phyloP scores from a whole-genome alignment of 202 grass and related monocot species.

The Sporobolus alterniflorus region DNA sequence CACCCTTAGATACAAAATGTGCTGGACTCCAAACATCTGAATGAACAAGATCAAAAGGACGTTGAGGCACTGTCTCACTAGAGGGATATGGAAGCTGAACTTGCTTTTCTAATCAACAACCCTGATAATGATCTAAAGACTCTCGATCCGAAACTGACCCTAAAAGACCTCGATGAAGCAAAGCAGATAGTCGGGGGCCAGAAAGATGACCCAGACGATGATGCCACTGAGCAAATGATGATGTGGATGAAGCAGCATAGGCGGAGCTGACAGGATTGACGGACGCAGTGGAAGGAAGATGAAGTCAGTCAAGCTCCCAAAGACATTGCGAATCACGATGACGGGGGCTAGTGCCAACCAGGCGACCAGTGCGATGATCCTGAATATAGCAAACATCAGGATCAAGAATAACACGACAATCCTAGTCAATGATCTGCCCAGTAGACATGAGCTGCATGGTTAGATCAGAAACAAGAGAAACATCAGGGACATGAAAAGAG shows the following conservation, averaged over 20 bases:
- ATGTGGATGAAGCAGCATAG: neutral
- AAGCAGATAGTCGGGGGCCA: neutral
- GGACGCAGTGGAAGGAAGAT: too few relatives aligned
- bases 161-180: too few relatives aligned
- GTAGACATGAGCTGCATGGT: neutral
- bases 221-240: neutral
- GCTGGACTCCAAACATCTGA: neutral
- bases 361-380: too few relatives aligned
- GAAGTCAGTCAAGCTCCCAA: too few relatives aligned
- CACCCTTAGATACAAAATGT: too few relatives aligned
- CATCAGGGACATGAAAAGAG: neutral
- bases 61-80: neutral
- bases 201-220: neutral
- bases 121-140: neutral
- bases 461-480: neutral
- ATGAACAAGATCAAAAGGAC: neutral
- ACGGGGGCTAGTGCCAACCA: too few relatives aligned
- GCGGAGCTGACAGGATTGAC: too few relatives aligned
- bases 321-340: too few relatives aligned
- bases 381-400: too few relatives aligned
- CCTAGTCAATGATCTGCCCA: neutral
- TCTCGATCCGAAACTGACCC: too few relatives aligned
- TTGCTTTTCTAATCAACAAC: neutral
- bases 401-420: too few relatives aligned
- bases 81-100: neutral